Base-by-base conservation (phyloP, 1,284 basidiomycete species). In the Porogramme epimiltina region DNA sequence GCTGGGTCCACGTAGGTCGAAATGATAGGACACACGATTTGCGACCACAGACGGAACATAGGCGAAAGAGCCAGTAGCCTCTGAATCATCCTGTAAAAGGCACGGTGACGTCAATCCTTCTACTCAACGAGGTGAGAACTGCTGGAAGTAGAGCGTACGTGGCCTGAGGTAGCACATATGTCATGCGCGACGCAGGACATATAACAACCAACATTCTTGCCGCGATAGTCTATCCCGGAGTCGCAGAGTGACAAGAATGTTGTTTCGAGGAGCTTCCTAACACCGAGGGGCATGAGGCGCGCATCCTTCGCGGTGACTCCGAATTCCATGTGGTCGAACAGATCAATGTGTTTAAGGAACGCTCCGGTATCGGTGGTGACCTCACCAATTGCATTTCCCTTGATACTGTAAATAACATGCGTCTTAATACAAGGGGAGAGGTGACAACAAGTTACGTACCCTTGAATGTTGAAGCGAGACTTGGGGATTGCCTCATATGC, bases 1-100 rank as follows among this genome's bases (percentile, higher is more conserved):
- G 3, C 79, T 79, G 16, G 78, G 79, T 10, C 74, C 73, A 2
- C 63, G 64, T 25, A 81, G 62, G 55, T 81, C 77, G 34, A 81
- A 69, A 40, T 75, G 72, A 52, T 78, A 78, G 11, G 79, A 79
- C 20, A 81, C 67, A 23, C 71, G 67, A 59, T 81, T 80, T 2
- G 78, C 76, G n/a, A 75, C 61, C 62, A 73, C 73, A n/a, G 63
- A 60, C 11, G 73, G 71, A 16, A 62, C 55, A 6, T 62, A 66
- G 4, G 73, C 69, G 47, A 78, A 73, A 8, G 71, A 70, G 4
- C 73, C 73, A 24, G 60, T 54, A 18, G 67, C 64, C 24, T 74
- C 70, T 19, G 57, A 60, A 39, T 69, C 69, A 55, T 74, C 70
- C 74, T 75, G 28, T 20, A 20, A 15, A 8, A 31, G 15, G 34